Evolutionary conservation across 306 rosid species (phyloP).

Genomic region (Fagus crenata): DNA sequence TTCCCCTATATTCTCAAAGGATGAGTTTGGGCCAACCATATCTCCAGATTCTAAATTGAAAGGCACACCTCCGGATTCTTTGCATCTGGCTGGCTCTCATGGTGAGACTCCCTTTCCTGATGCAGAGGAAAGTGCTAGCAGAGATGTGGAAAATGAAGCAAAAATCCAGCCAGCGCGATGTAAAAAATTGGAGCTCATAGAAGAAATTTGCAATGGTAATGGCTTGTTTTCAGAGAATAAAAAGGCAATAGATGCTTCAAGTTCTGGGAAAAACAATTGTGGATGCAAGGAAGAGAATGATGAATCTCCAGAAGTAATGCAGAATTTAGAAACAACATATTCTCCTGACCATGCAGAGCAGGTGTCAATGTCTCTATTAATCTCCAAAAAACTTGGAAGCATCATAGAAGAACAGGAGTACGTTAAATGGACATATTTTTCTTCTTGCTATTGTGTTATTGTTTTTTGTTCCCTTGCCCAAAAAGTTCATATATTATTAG

Average conservation of each 20-base stretch:
- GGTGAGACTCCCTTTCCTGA: slow-evolving; percentile 49
- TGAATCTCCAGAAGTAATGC: slow-evolving; percentile 26
- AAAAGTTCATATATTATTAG: neutral
- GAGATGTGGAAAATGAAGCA: slow-evolving; percentile 34
- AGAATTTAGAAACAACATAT: slow-evolving; percentile 33
- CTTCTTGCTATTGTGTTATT: slow-evolving; percentile 13
- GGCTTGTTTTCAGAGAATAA: slow-evolving; percentile 39
- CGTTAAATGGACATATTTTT: slow-evolving; percentile 21
- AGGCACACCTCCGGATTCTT: slow-evolving; percentile 32
- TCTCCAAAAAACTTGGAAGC: slow-evolving; percentile 33
- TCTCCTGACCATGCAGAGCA: slow-evolving; percentile 50
- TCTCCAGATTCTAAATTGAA: slow-evolving; percentile 37
- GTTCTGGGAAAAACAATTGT: slow-evolving; percentile 24
- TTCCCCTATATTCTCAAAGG: slow-evolving; percentile 39
- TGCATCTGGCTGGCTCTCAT: slow-evolving; percentile 35
- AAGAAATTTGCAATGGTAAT: slow-evolving; percentile 39
- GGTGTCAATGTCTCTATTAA: slow-evolving; percentile 42
- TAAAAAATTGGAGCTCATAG: slow-evolving; percentile 36
- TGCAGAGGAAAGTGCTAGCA: slow-evolving; percentile 56
- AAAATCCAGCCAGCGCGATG: slow-evolving; percentile 32
- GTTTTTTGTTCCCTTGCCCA: slow-evolving; percentile 15
- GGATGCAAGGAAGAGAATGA: slow-evolving; percentile 40
- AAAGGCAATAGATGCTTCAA: slow-evolving; percentile 35
- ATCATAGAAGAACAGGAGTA: slow-evolving; percentile 45
- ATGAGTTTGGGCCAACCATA: slow-evolving; percentile 28